Percentiles rank a stretch among this genome's conserved stretches.
These are phyloP conservation scores for Mucor piriformis DNA, from an alignment of 371 early-diverging fungal species.

Conservation along the genomic window DNA sequence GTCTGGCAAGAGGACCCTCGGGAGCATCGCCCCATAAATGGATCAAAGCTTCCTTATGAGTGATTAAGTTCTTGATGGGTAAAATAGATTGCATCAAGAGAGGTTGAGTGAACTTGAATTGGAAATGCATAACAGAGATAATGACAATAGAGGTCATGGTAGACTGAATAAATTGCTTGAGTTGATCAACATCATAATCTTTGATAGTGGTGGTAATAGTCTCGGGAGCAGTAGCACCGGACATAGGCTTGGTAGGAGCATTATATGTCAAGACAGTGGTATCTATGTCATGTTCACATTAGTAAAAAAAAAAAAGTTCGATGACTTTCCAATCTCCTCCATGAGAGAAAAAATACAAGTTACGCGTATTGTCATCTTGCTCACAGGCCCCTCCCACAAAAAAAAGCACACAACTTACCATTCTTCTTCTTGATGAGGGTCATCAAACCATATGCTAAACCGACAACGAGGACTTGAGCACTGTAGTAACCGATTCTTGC, in stretches of 20 bases:
- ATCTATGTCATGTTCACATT: constrained; percentile 40
- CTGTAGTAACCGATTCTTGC: constrained; percentile 71
- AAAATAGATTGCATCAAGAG: constrained; percentile 87
- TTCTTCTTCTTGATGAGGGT: constrained; percentile 66
- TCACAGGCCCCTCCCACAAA: background rate
- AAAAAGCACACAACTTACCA: constrained; percentile 31
- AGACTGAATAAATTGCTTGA: constrained; percentile 72
- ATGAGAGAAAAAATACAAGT: background rate
- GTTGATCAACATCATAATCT: constrained; percentile 84
- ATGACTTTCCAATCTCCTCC: constrained; percentile 8
- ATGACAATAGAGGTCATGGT: constrained; percentile 69
- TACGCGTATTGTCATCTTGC: background rate
- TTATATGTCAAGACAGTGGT: constrained; percentile 67
- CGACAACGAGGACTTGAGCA: constrained; percentile 65
- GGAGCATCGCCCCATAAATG: constrained; percentile 83
- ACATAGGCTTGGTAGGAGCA: constrained; percentile 51
- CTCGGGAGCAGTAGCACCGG: constrained; percentile 29
- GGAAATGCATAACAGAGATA: constrained; percentile 83
- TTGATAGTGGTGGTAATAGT: constrained; percentile 72
- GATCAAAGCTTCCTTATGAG: constrained; percentile 77
- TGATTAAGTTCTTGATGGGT: constrained; percentile 75
- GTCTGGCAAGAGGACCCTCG: constrained; percentile 80
- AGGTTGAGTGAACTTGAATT: constrained; percentile 90
- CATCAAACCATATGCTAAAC: constrained; percentile 60
- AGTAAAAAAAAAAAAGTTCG: constrained; percentile 1